These are phyloP conservation scores for Eremothecium sinecaudum DNA, from an alignment of 1,139 yeast species.

Conservation along the genomic window DNA sequence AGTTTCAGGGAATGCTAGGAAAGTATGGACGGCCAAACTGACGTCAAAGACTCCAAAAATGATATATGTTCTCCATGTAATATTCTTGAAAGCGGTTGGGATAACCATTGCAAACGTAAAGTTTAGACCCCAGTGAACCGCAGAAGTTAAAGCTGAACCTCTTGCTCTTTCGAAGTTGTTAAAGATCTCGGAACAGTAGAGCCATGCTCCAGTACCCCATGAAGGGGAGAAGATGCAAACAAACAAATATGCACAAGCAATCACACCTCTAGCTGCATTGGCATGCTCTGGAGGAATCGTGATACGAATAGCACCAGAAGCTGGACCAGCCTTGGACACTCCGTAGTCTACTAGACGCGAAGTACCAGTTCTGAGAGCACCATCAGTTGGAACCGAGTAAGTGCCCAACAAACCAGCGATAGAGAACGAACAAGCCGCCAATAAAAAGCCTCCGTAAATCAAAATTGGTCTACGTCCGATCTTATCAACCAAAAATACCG, in stretches of 20 bases:
- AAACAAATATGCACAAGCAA: conserved; percentile 52
- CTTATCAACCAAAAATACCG: conserved; percentile 38
- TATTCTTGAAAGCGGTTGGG: conserved; percentile 38
- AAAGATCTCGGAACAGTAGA: conserved; percentile 47
- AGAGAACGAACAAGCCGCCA: conserved; percentile 26
- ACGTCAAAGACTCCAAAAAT: conserved; percentile 43
- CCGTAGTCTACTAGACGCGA: too few relatives aligned
- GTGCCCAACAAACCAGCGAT: conserved; percentile 39
- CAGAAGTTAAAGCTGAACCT: conserved; percentile 37
- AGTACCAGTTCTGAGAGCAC: too few relatives aligned
- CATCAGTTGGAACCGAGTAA: conserved; percentile 36
- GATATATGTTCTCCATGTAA: conserved; percentile 42
- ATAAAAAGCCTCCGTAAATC: conserved; percentile 37
- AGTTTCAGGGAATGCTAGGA: conserved; percentile 53
- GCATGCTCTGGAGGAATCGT: conserved; percentile 34
- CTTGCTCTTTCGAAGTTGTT: conserved; percentile 48
- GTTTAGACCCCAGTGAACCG: conserved; percentile 32
- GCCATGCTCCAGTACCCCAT: conserved; percentile 45
- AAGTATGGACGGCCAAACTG: conserved; percentile 44
- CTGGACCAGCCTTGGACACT: conserved; percentile 27
- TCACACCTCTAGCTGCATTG: conserved; percentile 44
- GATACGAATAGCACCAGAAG: conserved; percentile 36
- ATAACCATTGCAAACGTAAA: conserved; percentile 45
- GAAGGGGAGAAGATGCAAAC: conserved; percentile 46
- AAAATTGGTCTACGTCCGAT: conserved; percentile 42